These are phyloP conservation scores for Tephrocybe sp. DNA, from an alignment of 768 basidiomycete genomes.

Conservation along the genomic window DNA sequence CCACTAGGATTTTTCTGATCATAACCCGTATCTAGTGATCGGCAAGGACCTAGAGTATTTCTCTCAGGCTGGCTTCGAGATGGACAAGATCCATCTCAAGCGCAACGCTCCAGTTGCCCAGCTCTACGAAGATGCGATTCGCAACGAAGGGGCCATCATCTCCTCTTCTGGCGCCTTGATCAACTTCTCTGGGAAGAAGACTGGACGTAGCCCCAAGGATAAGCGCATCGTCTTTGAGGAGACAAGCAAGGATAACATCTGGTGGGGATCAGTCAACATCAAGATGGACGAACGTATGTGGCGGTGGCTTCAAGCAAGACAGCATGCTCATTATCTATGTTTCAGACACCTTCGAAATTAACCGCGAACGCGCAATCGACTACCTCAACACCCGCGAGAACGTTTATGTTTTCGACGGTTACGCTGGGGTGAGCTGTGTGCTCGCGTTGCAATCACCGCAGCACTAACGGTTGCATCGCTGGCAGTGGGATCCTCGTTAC, in stretches of 20 bases:
- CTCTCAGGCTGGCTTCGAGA: conserved; percentile 99
- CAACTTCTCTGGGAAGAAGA: conserved; percentile 99
- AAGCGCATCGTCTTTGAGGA: conserved; percentile 99
- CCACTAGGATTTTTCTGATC: conserved; percentile 2
- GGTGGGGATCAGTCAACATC: conserved; percentile 99
- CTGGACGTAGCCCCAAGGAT: conserved; percentile 96
- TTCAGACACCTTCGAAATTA: conserved; percentile 98
- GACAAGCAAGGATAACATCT: conserved; percentile 93
- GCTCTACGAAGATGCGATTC: conserved; percentile 97
- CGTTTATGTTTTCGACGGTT: conserved; percentile 98
- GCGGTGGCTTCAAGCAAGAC: neutral
- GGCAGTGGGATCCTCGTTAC: conserved; percentile 96
- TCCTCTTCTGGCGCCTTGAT: conserved; percentile 95
- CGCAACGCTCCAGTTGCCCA: conserved; percentile 89
- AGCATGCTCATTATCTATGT: conserved; percentile 5
- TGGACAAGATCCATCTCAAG: conserved; percentile 95
- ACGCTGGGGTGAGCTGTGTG: conserved; percentile 65
- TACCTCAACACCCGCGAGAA: conserved; percentile 98
- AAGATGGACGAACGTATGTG: conserved; percentile 93
- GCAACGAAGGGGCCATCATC: conserved; percentile 98
- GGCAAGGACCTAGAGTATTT: conserved; percentile 95
- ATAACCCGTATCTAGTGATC: conserved; percentile 56
- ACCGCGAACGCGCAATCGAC: conserved; percentile 98
- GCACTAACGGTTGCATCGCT: conserved; percentile 9
- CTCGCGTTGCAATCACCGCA: conserved; percentile 10